Base-by-base conservation (phyloP, 2,329 filamentous ascomycete species). In the Tolypocladium nubicola region DNA sequence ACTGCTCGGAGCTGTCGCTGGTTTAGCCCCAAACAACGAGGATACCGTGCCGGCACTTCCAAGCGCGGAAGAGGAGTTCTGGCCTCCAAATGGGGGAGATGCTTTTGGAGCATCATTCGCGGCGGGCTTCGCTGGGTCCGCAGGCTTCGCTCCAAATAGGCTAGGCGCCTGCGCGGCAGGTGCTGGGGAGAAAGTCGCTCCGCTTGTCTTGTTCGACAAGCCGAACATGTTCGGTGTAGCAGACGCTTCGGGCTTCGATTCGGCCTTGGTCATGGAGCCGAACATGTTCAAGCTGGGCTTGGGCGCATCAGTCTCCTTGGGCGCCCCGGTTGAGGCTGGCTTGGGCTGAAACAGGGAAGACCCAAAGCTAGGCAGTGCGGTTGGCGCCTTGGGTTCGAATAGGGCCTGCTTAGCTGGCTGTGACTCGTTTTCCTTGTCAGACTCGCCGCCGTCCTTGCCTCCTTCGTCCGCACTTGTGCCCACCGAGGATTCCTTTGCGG, bases 401-500 rank as follows among this genome's bases (percentile, higher is more conserved):
- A 66, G 21, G 7, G 61, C 61, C 63, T 71, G 73, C 55, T 71
- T 73, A 47, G 70, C 56, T 39, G 68, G 65, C 56, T 72, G 66
- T 8, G 70, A 69, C 58, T 72, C 72, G 53, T 76, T 76, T 64
- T 76, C 74, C 65, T 76, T 76, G 63, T 76, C 74, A 11, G 74
- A 76, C 62, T 76, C 74, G 45, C 66, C 66, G 45, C 68, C 73
- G 47, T 69, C 66, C 61, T 73, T 69, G 52, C 66, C 66, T 23
- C 63, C 60, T 16, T 68, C 67, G 19, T 68, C 65, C 5, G 62
- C 57, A 30, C 58, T 54, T 30, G 61, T 59, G 54, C 61, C 62
- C 2, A 61, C 60, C 11, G 66, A 63, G 10, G 66, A 61, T 38
- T 64, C 65, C 54, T 70, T 67, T 52, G 66, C 65, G 4, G 60